A percentile compares a stretch with the other conserved stretches of the same genome.
These are phyloP conservation scores for Quercus rubra DNA, from an alignment of 306 rosid genomes.

Conservation along the genomic window DNA sequence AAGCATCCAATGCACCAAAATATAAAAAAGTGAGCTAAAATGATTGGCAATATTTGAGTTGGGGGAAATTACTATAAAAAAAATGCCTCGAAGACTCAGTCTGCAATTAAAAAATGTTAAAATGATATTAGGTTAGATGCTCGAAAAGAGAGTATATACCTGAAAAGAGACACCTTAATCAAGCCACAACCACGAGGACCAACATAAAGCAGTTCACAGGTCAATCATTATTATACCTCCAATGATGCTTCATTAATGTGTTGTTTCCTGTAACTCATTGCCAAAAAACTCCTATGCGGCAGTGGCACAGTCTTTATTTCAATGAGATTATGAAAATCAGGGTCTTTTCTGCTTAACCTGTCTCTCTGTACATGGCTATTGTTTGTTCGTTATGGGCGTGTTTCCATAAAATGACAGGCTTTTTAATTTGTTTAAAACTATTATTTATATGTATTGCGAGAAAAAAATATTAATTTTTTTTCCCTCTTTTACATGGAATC, in stretches of 20 bases:
- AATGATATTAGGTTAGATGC: not conserved
- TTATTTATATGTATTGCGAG: too few species aligned
- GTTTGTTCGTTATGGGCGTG: not conserved
- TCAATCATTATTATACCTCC: conserved; percentile 6
- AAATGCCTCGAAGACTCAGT: not conserved
- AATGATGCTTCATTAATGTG: not conserved
- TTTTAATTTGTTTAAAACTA: not conserved
- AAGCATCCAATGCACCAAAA: too few species aligned
- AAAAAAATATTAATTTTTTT: too few species aligned
- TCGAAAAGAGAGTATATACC: not conserved
- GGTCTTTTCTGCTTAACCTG: not conserved
- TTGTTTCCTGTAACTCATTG: not conserved
- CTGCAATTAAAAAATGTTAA: not conserved
- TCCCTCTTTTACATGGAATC: too few species aligned
- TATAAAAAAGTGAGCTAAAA: too few species aligned
- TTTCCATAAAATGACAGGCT: not conserved
- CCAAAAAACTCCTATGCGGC: not conserved
- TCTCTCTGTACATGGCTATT: not conserved
- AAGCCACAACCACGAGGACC: not conserved
- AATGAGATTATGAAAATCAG: too few species aligned
- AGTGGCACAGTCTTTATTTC: not conserved
- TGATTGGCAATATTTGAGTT: too few species aligned
- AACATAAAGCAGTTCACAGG: not conserved
- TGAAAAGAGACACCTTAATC: not conserved
- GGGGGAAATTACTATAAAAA: too few species aligned